Evolutionary conservation across 2,329 filamentous ascomycete genomes (phyloP).

Genomic region (Aureobasidium sp.): DNA sequence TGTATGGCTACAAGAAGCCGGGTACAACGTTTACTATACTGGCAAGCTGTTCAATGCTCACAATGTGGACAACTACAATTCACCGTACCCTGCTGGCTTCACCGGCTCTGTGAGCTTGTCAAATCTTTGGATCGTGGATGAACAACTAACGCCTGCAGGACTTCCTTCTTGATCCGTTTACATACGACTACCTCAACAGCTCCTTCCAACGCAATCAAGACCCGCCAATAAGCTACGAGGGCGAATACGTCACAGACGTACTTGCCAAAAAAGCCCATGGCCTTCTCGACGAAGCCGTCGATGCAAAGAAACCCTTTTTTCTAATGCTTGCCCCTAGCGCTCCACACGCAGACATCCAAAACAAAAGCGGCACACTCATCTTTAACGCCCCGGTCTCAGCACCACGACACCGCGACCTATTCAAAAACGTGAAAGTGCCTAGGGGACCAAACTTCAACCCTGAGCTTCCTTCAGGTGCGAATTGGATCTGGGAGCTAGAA

Average conservation of each 20-base stretch:
- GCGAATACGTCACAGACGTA: conserved; percentile 52
- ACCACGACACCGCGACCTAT: conserved; percentile 56
- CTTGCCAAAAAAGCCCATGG: conserved; percentile 52
- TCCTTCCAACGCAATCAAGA: conserved; percentile 56
- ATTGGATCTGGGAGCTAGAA: conserved; percentile 40
- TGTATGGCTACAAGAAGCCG: conserved; percentile 61
- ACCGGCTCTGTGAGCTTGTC: conserved; percentile 38
- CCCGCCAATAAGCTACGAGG: conserved; percentile 48
- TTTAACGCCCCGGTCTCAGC: conserved; percentile 51
- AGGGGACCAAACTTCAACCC: conserved; percentile 62
- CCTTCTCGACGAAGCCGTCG: conserved; percentile 55
- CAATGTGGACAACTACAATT: conserved; percentile 53
- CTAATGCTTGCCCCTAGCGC: conserved; percentile 59
- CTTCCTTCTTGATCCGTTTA: conserved; percentile 50
- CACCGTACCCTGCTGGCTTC: conserved; percentile 52
- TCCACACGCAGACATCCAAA: conserved; percentile 54
- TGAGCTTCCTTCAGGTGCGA: conserved; percentile 40
- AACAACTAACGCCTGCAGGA: conserved; percentile 9
- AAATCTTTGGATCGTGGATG: background rate
- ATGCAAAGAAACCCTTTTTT: conserved; percentile 56
- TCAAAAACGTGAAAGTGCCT: conserved; percentile 53
- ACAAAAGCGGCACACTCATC: conserved; percentile 29
- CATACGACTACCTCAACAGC: conserved; percentile 61
- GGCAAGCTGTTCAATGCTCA: conserved; percentile 68
- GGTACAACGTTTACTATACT: conserved; percentile 62